Percentiles rank a stretch among this genome's conserved stretches.
phyloP scores from a whole-genome alignment of 2,329 filamentous ascomycete species.

The Zelopaecilomyces penicillatus region DNA sequence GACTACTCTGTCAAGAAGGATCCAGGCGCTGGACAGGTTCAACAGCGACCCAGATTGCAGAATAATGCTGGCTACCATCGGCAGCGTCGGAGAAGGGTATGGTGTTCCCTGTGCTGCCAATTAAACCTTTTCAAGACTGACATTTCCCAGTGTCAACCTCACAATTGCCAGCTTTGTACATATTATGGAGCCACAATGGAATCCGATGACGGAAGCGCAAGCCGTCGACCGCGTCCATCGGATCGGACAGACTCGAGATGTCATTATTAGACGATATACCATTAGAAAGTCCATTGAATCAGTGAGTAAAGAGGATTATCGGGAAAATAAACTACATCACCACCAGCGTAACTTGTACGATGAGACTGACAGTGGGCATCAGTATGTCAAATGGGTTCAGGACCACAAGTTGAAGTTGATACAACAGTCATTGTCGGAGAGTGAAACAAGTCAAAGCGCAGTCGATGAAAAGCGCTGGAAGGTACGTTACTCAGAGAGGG shows the following conservation, averaged over 20 bases:
- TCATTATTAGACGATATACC: conserved; percentile 20
- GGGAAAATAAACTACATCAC: no score
- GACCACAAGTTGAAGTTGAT: no score
- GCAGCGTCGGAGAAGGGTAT: conserved; percentile 23
- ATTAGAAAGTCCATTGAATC: conserved; percentile 4
- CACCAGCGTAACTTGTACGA: no score
- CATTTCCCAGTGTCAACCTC: conserved; percentile 16
- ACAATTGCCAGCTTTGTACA: conserved; percentile 21
- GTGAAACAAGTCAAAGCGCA: no score
- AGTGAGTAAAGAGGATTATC: no score
- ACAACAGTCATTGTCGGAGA: no score
- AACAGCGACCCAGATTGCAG: conserved; percentile 9
- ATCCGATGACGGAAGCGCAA: conserved; percentile 25
- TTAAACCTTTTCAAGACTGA: no score
- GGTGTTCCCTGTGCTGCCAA: conserved; percentile 5
- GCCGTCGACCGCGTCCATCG: conserved; percentile 24
- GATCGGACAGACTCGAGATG: conserved; percentile 20
- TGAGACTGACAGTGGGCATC: no score
- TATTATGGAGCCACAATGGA: conserved; percentile 26
- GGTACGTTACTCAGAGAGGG: no score
- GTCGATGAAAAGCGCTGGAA: no score
- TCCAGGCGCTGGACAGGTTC: conserved; percentile 10
- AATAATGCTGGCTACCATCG: conserved; percentile 25
- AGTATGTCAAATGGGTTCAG: no score
- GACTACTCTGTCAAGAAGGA: conserved; percentile 5